These are phyloP conservation scores for Populus ilicifolia DNA, from an alignment of 345 rosid genomes.

Conservation along the genomic window DNA sequence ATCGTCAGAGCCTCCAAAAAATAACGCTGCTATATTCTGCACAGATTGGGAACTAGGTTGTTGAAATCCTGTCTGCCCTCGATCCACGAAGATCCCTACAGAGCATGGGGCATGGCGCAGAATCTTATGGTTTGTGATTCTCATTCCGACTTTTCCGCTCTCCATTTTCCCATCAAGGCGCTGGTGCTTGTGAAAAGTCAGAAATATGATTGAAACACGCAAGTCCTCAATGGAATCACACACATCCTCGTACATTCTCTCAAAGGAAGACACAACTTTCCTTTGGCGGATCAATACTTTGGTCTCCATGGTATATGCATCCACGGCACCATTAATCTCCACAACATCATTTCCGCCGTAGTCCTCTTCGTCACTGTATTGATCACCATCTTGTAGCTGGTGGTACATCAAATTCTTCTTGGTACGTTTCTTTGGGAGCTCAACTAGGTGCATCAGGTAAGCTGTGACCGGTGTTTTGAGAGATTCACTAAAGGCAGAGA, in stretches of 20 bases:
- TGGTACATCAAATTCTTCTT: slow-evolving; percentile 52
- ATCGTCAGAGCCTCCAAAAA: slow-evolving; percentile 89
- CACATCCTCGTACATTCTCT: slow-evolving; percentile 60
- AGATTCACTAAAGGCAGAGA: slow-evolving; percentile 51
- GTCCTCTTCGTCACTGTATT: slow-evolving; percentile 60
- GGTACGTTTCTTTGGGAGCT: slow-evolving; percentile 58
- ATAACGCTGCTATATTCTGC: slow-evolving; percentile 61
- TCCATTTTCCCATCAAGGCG: slow-evolving; percentile 69
- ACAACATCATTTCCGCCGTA: slow-evolving; percentile 73
- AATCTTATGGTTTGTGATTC: slow-evolving; percentile 64
- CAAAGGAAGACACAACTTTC: slow-evolving; percentile 55
- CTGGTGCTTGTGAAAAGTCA: slow-evolving; percentile 90
- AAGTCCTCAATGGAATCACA: slow-evolving; percentile 65
- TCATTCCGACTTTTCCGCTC: slow-evolving; percentile 50
- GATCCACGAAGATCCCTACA: slow-evolving; percentile 62
- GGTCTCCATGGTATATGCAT: slow-evolving; percentile 46
- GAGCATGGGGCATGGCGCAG: slow-evolving; percentile 76
- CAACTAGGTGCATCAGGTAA: slow-evolving; percentile 68
- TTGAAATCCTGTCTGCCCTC: slow-evolving; percentile 69
- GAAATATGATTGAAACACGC: slow-evolving; percentile 57
- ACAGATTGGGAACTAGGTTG: slow-evolving; percentile 43
- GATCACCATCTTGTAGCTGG: slow-evolving; percentile 56
- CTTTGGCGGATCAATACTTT: slow-evolving; percentile 45
- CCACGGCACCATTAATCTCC: slow-evolving; percentile 66
- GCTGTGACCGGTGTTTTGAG: slow-evolving; percentile 41